phyloP scores from a whole-genome alignment of 768 basidiomycete genomes.

The Phaeotremella skinneri region DNA sequence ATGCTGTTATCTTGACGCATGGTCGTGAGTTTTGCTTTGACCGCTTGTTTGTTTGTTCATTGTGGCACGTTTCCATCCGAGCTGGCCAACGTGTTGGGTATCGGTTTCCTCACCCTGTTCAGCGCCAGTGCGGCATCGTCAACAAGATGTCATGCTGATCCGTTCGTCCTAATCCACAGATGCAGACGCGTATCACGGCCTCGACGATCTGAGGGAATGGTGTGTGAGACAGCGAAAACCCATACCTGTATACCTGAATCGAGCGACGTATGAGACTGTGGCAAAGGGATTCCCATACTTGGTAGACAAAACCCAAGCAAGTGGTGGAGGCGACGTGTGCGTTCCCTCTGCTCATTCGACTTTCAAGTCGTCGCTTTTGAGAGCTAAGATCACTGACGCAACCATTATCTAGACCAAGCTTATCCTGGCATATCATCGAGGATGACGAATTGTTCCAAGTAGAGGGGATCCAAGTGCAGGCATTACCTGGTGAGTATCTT shows the following conservation, averaged over 20 bases:
- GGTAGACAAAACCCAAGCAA: conserved; percentile 68
- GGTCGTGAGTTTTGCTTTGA: conserved; percentile 57
- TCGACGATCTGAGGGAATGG: conserved; percentile 76
- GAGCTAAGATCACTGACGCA: conserved; percentile 56
- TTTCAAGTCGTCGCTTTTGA: background rate
- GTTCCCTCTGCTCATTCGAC: conserved; percentile 6
- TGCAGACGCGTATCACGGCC: conserved; percentile 72
- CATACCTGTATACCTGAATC: conserved; percentile 40
- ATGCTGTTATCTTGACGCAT: conserved; percentile 78
- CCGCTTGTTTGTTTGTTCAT: background rate
- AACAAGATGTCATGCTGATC: conserved; percentile 1
- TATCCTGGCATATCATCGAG: conserved; percentile 77
- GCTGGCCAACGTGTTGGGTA: background rate
- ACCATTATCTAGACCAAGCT: conserved; percentile 48
- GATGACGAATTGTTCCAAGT: conserved; percentile 69
- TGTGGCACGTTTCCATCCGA: background rate
- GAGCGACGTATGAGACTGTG: conserved; percentile 47
- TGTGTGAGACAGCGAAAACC: conserved; percentile 35
- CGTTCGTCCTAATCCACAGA: too few relatives aligned
- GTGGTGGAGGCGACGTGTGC: conserved; percentile 54
- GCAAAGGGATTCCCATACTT: conserved; percentile 62
- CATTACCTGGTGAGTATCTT: conserved; percentile 40
- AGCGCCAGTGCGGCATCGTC: background rate
- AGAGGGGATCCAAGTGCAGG: conserved; percentile 51
- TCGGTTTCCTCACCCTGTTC: too few relatives aligned